A percentile compares a stretch with the other conserved stretches of the same genome.
phyloP scores from a whole-genome alignment of 2,329 filamentous ascomycete genomes.

The Shiraia bambusicola region DNA sequence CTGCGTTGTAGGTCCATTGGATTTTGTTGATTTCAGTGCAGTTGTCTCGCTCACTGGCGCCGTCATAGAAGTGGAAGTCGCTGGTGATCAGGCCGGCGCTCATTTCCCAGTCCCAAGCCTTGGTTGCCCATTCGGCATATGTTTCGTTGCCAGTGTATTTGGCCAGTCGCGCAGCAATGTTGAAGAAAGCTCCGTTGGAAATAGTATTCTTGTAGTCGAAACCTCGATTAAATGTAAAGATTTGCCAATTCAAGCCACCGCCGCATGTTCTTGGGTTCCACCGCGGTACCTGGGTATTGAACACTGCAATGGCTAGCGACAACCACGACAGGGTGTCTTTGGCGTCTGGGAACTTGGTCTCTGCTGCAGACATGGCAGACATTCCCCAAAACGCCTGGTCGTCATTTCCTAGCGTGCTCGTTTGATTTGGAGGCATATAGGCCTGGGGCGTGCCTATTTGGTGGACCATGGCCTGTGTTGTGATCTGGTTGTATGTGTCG shows the following conservation, averaged over 20 bases:
- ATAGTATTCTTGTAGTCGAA: conserved; percentile 82
- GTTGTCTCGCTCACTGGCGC: conserved; percentile 47
- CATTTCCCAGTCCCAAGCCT: conserved; percentile 60
- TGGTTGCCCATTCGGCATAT: conserved; percentile 62
- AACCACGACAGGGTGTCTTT: conserved; percentile 63
- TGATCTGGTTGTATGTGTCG: conserved; percentile 43
- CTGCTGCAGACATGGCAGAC: conserved; percentile 60
- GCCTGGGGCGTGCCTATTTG: conserved; percentile 73
- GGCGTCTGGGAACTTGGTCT: conserved; percentile 50
- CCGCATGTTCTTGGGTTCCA: conserved; percentile 70
- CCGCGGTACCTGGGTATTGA: conserved; percentile 67
- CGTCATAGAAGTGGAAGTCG: conserved; percentile 50
- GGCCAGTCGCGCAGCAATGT: conserved; percentile 74
- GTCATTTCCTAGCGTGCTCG: conserved; percentile 56
- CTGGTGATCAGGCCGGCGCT: conserved; percentile 53
- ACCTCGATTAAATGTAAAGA: conserved; percentile 72
- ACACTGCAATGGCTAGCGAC: conserved; percentile 68
- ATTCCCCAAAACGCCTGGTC: conserved; percentile 63
- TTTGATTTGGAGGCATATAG: conserved; percentile 77
- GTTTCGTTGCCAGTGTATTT: conserved; percentile 64
- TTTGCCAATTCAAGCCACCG: conserved; percentile 80
- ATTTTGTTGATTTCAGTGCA: conserved; percentile 49
- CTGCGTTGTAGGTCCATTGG: conserved; percentile 52
- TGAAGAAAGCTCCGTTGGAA: conserved; percentile 79
- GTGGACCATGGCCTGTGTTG: conserved; percentile 62